These are phyloP conservation scores for Penicillium desertorum DNA, from an alignment of 495 filamentous ascomycete species.

Conservation along the genomic window DNA sequence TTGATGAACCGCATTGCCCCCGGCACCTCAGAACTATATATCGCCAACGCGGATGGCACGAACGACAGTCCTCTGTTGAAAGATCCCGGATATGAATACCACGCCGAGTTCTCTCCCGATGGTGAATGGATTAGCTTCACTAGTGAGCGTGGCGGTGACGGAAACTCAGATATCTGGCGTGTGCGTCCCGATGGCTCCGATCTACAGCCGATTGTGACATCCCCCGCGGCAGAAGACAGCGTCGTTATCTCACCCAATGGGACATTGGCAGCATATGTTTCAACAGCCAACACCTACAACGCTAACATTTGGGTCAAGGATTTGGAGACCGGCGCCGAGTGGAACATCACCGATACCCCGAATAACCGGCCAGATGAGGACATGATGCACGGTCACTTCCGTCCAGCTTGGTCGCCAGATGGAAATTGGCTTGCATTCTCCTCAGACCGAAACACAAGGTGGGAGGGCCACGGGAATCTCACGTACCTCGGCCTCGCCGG, in stretches of 20 bases:
- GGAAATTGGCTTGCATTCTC: constrained; percentile 28
- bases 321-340: constrained; percentile 23
- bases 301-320: constrained; percentile 33
- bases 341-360: constrained; percentile 29
- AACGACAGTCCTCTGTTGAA: constrained; percentile 33
- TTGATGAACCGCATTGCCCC: constrained; percentile 40
- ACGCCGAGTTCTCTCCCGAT: constrained; percentile 35
- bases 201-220: constrained; percentile 23
- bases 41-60: constrained; percentile 34
- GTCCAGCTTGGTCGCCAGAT: constrained; percentile 32
- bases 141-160: constrained; percentile 30
- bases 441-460: constrained; percentile 26
- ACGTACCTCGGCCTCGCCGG: constrained; percentile 22
- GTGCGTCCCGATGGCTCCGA: constrained; percentile 28
- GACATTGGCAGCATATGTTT: constrained; percentile 28
- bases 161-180: constrained; percentile 34
- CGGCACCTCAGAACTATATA: constrained; percentile 30
- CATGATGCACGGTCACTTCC: constrained; percentile 31
- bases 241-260: constrained; percentile 33
- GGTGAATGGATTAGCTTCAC: constrained; percentile 35
- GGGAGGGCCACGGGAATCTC: constrained; percentile 27
- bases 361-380: neutral
- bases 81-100: constrained; percentile 37
- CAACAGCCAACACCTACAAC: constrained; percentile 24
- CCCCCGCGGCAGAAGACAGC: constrained; percentile 27